Evolutionary conservation across 805 yeast species (phyloP), one percentile per base, ranked within the genome.

Genomic region (Candida andamanensis): DNA sequence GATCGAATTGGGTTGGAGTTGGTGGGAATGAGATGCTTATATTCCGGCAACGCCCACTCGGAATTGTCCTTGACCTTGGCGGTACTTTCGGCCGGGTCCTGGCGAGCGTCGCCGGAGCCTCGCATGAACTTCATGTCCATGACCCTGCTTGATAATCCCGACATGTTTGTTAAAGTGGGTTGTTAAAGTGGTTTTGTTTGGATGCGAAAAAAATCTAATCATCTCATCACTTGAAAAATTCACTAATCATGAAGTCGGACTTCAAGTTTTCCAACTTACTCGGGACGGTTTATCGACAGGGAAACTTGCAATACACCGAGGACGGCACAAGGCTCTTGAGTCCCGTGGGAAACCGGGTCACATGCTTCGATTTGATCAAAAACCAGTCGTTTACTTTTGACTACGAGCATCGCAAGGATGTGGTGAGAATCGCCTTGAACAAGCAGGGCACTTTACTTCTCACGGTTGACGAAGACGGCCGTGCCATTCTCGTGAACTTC

Each of bases 271-370:
- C 94, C 20, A 92, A 90, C 60, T 67, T 92, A 19, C 64, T 92
- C 46, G 98, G 98, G 17, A 89, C 97, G 0, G 97, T 92, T 3
- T 92, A 92, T 53, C 69, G 94, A 30, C 85, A 82, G 52, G 98
- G 97, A n/a, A 87, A 90, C 54, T 61, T 92, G 17, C 68, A 80
- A 4, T 92, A 81, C 62, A 80, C 95, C 1, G 76, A 80, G 1
- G 96, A 89, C 52, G 98, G 98, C 2, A 76, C 82, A 8, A 73
- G 76, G 35, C 66, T 92, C 20, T 60, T 92, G 28, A 80, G 92
- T 37, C 97, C 98, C 0, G 97, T 92, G 3, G 98, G 98, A 10
- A 92, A 90, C 56, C 63, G 97, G 51, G 89, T 92, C 18, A 72
- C 87, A 12, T 85, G 84, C 35, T 92, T 89, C 59, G 96, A 92